These are phyloP conservation scores for Areca catechu DNA, from an alignment of 176 grass and related monocot species.

Conservation along the genomic window DNA sequence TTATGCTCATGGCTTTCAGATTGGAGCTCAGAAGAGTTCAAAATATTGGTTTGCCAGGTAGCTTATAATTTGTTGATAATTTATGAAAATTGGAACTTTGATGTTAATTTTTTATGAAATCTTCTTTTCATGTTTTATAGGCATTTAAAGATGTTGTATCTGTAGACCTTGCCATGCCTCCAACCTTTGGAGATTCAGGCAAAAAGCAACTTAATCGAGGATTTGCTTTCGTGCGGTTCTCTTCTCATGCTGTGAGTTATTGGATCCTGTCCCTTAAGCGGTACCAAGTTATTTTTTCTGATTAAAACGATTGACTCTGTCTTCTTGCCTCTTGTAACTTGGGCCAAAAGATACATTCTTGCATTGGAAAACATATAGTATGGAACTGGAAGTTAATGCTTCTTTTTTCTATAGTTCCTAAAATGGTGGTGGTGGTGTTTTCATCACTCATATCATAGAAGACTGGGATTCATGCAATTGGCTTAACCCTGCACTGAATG, in stretches of 20 bases:
- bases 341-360: too few species aligned
- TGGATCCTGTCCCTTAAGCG: not conserved
- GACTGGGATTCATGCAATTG: too few species aligned
- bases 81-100: conserved; percentile 5
- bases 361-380: too few species aligned
- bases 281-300: not conserved
- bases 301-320: too few species aligned
- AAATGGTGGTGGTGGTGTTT: too few species aligned
- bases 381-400: too few species aligned
- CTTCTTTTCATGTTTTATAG: conserved; percentile 12
- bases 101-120: conserved; percentile 1
- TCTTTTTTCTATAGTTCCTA: too few species aligned
- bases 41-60: conserved; percentile 69
- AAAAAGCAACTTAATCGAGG: conserved; percentile 58
- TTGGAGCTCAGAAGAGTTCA: conserved; percentile 66
- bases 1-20: conserved; percentile 18
- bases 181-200: conserved; percentile 26
- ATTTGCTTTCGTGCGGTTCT: conserved; percentile 72
- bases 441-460: too few species aligned
- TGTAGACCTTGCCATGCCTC: conserved; percentile 60
- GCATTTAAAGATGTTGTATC: conserved; percentile 69
- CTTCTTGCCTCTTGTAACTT: too few species aligned
- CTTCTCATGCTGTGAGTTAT: conserved; percentile 65
- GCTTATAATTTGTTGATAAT: not conserved
- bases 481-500: too few species aligned